Conservation (phyloP, 805 yeast genomes). For the Suhomyces prunicola region DNA sequence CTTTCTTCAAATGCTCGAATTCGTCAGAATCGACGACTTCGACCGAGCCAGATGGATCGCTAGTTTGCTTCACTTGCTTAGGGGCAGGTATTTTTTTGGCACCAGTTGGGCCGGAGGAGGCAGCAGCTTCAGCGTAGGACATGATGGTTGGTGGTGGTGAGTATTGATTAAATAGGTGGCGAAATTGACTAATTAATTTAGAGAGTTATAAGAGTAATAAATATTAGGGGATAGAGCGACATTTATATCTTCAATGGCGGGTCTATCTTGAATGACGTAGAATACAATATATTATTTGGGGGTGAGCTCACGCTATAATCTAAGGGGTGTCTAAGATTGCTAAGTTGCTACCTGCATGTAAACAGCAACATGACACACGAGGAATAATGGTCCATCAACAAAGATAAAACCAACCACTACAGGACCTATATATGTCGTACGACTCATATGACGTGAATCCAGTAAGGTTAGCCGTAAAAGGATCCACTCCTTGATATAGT, state of each 20-base stretch:
- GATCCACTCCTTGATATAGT: background rate
- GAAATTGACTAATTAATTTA: background rate
- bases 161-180: background rate
- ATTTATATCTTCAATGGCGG: background rate
- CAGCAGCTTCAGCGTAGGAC: conserved; percentile 42
- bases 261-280: conserved; percentile 1
- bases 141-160: background rate
- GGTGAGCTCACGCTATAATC: background rate
- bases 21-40: conserved; percentile 21
- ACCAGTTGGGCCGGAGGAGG: conserved; percentile 35
- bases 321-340: background rate
- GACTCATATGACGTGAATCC: background rate
- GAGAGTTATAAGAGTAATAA: background rate
- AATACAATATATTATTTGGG: background rate
- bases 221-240: background rate
- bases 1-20: conserved; percentile 19
- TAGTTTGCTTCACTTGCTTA: conserved; percentile 17
- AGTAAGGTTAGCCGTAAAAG: background rate
- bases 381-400: background rate
- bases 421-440: background rate
- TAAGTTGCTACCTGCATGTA: conserved; percentile 4
- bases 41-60: conserved; percentile 22
- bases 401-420: background rate
- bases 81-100: conserved; percentile 32
- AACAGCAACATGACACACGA: background rate